phyloP scores from a whole-genome alignment of 2,329 filamentous ascomycete species.

The Fusarium odoratissimum region DNA sequence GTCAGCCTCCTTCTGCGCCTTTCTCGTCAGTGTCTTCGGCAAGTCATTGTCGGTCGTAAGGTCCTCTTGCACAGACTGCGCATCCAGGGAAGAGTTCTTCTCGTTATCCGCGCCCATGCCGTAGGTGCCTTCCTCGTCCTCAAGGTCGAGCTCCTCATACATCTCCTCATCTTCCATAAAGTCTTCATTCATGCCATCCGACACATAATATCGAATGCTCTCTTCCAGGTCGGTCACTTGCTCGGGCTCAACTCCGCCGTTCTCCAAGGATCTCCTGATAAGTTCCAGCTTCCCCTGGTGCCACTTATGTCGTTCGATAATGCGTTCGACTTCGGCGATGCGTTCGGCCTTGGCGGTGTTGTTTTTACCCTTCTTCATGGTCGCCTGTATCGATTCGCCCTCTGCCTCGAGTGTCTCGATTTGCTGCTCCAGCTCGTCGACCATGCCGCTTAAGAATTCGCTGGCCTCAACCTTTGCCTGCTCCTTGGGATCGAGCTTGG shows the following conservation, averaged over 20 bases:
- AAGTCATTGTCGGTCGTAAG: slow-evolving; percentile 67
- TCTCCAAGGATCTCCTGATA: slow-evolving; percentile 89
- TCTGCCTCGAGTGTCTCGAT: slow-evolving; percentile 95
- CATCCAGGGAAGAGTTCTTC: slow-evolving; percentile 92
- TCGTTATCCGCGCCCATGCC: slow-evolving; percentile 86
- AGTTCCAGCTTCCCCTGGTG: slow-evolving; percentile 94
- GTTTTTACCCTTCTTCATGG: slow-evolving; percentile 95
- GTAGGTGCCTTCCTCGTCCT: slow-evolving; percentile 90
- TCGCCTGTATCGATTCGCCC: slow-evolving; percentile 84
- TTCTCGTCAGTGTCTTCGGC: slow-evolving; percentile 60
- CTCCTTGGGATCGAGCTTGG: slow-evolving; percentile 96
- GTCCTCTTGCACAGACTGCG: slow-evolving; percentile 92
- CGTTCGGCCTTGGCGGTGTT: slow-evolving; percentile 85
- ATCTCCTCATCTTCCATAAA: slow-evolving; percentile 94
- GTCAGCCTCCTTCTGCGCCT: slow-evolving; percentile 70
- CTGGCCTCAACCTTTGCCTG: slow-evolving; percentile 90
- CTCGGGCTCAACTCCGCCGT: slow-evolving; percentile 88
- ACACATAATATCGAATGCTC: slow-evolving; percentile 93
- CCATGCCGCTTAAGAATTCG: slow-evolving; percentile 87
- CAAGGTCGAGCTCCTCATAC: slow-evolving; percentile 93
- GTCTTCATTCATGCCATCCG: slow-evolving; percentile 87
- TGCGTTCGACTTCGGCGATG: slow-evolving; percentile 84
- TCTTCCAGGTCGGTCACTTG: slow-evolving; percentile 92
- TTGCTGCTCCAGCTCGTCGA: slow-evolving; percentile 93
- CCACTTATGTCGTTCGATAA: slow-evolving; percentile 95